These are phyloP conservation scores for Aspergillus sp. DNA, from an alignment of 2,329 filamentous ascomycete genomes.

Conservation along the genomic window DNA sequence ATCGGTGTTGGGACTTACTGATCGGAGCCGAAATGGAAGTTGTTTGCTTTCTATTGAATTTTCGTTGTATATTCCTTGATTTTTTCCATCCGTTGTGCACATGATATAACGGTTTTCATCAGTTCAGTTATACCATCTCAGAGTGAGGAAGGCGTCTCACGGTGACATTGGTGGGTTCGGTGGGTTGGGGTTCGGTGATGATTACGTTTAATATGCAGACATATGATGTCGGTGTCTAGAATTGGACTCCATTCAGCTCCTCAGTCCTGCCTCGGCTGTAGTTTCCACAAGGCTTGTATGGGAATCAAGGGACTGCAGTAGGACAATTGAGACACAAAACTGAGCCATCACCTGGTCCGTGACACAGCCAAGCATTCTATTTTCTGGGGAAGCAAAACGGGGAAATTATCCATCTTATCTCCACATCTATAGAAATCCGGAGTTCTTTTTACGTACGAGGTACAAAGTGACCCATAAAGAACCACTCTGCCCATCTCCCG, in stretches of 20 bases:
- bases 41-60: slow-evolving; percentile 3
- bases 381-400: not conserved
- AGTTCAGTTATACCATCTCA: slow-evolving; percentile 1
- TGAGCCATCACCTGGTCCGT: not conserved
- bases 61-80: slow-evolving; percentile 17
- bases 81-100: slow-evolving; percentile 18
- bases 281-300: no score
- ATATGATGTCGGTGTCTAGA: not conserved
- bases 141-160: slow-evolving; percentile 23
- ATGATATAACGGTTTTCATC: slow-evolving; percentile 10
- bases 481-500: no score
- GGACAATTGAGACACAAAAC: not conserved
- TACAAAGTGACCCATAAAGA: no score
- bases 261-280: not conserved
- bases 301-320: not conserved
- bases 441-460: not conserved
- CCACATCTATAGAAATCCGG: not conserved
- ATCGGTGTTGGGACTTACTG: slow-evolving; percentile 37
- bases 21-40: slow-evolving; percentile 14
- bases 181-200: slow-evolving; percentile 21
- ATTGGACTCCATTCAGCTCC: not conserved
- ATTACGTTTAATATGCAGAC: slow-evolving; percentile 15
- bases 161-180: slow-evolving; percentile 18
- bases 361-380: not conserved
- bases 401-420: not conserved